Conservation (phyloP, 2,329 filamentous ascomycete genomes). For the Xylariaceae sp. region DNA sequence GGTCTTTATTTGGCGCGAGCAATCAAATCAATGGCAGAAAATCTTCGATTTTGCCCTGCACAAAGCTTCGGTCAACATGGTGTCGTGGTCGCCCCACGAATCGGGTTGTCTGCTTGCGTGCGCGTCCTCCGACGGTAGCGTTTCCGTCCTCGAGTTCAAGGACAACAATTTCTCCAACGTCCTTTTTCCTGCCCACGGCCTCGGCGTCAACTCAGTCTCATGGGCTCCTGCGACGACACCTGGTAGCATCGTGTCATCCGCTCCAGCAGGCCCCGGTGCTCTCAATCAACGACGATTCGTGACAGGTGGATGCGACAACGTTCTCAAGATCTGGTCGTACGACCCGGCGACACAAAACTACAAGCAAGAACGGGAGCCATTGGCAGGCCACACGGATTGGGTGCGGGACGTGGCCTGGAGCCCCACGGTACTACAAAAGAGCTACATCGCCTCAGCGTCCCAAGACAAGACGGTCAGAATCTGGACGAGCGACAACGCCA, state of each 20-base stretch:
- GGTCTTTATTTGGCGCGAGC: slow-evolving; percentile 97
- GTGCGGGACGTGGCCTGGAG: slow-evolving; percentile 97
- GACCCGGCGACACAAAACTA: slow-evolving; percentile 59
- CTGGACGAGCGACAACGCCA: slow-evolving; percentile 76
- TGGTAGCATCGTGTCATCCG: slow-evolving; percentile 77
- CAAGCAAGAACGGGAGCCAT: slow-evolving; percentile 57
- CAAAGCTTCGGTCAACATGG: slow-evolving; percentile 94
- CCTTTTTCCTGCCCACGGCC: slow-evolving; percentile 85
- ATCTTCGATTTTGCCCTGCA: slow-evolving; percentile 92
- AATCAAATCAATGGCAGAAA: slow-evolving; percentile 69
- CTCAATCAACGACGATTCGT: slow-evolving; percentile 77
- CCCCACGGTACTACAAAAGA: slow-evolving; percentile 89
- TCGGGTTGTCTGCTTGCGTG: slow-evolving; percentile 91
- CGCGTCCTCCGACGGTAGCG: slow-evolving; percentile 88
- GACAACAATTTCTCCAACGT: slow-evolving; percentile 90
- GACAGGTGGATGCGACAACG: slow-evolving; percentile 90
- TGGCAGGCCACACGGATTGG: slow-evolving; percentile 90
- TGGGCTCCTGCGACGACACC: slow-evolving; percentile 87
- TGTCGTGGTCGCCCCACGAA: slow-evolving; percentile 97
- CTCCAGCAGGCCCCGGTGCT: slow-evolving; percentile 49
- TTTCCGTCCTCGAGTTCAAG: slow-evolving; percentile 93
- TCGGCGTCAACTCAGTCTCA: slow-evolving; percentile 91
- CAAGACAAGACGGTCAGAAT: slow-evolving; percentile 98
- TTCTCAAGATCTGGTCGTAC: slow-evolving; percentile 89
- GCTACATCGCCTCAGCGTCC: slow-evolving; percentile 91